These are phyloP conservation scores for Tolypocladium capitatum DNA, from an alignment of 2,329 filamentous ascomycete genomes.

Conservation along the genomic window DNA sequence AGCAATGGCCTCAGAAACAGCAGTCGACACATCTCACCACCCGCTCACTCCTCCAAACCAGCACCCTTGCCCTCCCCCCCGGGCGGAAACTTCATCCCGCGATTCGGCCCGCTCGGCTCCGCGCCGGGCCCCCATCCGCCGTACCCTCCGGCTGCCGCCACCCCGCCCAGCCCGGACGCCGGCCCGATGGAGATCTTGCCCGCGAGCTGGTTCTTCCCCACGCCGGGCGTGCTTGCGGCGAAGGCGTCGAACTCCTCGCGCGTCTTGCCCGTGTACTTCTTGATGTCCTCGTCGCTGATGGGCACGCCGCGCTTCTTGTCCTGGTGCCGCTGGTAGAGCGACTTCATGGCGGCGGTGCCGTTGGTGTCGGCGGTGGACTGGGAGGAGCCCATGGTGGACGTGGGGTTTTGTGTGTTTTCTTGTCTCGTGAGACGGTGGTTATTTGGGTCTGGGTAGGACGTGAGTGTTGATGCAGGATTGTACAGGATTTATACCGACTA, in stretches of 20 bases:
- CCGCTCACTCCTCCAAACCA: not conserved
- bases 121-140: constrained; percentile 22
- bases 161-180: constrained; percentile 16
- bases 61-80: constrained; percentile 10
- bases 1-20: not conserved
- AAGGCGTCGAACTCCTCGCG: constrained; percentile 21
- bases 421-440: not conserved
- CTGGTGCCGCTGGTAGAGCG: constrained; percentile 18
- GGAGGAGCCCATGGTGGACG: constrained; percentile 3
- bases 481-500: too few relatives aligned
- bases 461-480: too few relatives aligned
- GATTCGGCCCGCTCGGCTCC: constrained; percentile 11
- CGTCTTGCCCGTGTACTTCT: constrained; percentile 27
- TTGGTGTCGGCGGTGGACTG: constrained; percentile 1
- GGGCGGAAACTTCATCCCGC: constrained; percentile 27
- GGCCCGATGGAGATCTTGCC: constrained; percentile 18
- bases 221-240: constrained; percentile 24
- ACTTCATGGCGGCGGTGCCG: constrained; percentile 9
- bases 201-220: constrained; percentile 25
- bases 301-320: constrained; percentile 16
- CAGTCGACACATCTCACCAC: not conserved
- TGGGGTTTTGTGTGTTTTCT: not conserved
- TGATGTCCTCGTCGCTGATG: constrained; percentile 24
- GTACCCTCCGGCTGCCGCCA: constrained; percentile 14
- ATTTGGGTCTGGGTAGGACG: not conserved